Evolutionary conservation across 2,329 filamentous ascomycete genomes (phyloP), one percentile per base, ranked within the genome.

Genomic region (Aspergillus quadricinctus): DNA sequence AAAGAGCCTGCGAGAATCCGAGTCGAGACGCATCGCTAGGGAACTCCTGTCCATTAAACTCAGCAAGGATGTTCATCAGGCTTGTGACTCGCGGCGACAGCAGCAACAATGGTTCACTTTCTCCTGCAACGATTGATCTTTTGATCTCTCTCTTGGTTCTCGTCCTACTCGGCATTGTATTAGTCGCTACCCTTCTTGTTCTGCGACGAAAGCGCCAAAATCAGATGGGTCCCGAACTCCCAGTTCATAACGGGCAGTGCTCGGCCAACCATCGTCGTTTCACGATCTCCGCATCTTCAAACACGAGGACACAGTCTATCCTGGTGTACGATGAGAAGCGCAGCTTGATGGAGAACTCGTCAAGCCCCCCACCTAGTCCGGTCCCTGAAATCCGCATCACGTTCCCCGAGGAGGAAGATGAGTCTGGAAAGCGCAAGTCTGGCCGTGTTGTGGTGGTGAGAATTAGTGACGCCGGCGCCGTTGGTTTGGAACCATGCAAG

Each of bases 311-410:
- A 54, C 90, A 90, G 56, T 83, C 83, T 59, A 81, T 94, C 63
- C 83, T 91, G 59, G 84, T 94, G 66, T 89, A 91, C 72, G 85
- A 89, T 67, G 87, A 90, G 73, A 91, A 94, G 75, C 85, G 88
- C 70, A 85, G 85, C 62, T 86, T 95, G 76, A 85, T 93, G 64
- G 82, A 86, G 62, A 89, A 89, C 75, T 88, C 89, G 31, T 80
- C 83, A 58, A 88, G 86, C 61, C 88, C 90, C 17, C 89, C 92
- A 23, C 80, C 88, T 66, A 90, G 88, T 48, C 88, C 89, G n/a
- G 90, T 97, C 28, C 94, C 94, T 21, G 90, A 97, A 78, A 99
- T 99, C 69, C 91, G 92, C 76, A 96, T 99, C 75, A 97, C 94
- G 37, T 97, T 99, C 80, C 94, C 94, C 17, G 94, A 97, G 80